Evolutionary conservation across 768 basidiomycete species (phyloP).

Genomic region (Rhodosporidiobolus odoratus): DNA sequence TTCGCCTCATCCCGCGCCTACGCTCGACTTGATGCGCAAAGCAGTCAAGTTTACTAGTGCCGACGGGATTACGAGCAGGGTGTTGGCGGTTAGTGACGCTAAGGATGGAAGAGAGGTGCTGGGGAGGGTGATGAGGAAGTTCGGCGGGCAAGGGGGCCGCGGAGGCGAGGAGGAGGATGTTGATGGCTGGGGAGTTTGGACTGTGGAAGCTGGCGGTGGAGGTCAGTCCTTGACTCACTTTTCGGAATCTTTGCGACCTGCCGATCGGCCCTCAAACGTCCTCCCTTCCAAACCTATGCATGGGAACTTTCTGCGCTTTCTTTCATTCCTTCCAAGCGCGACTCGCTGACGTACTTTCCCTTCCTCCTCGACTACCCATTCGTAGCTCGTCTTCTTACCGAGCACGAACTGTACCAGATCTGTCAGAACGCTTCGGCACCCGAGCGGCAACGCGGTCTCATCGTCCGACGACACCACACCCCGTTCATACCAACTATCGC

Average conservation of each 20-base stretch:
- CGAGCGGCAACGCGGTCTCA: conserved; percentile 38
- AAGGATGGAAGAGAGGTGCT: conserved; percentile 77
- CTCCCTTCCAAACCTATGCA: no score
- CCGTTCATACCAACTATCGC: conserved; percentile 7
- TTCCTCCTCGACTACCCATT: not conserved
- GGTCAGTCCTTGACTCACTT: conserved; percentile 16
- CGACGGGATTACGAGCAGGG: conserved; percentile 56
- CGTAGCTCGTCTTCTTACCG: conserved; percentile 35
- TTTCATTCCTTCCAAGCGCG: not conserved
- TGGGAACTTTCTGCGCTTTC: not conserved
- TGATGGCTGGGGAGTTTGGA: conserved; percentile 41
- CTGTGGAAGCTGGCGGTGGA: conserved; percentile 18
- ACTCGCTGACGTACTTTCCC: not conserved
- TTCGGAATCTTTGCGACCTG: no score
- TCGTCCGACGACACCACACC: conserved; percentile 34
- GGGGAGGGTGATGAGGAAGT: conserved; percentile 82
- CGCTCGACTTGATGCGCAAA: conserved; percentile 70
- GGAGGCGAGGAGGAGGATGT: conserved; percentile 14
- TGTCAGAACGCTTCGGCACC: conserved; percentile 37
- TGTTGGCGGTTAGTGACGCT: conserved; percentile 72
- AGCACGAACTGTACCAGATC: conserved; percentile 38
- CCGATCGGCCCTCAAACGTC: no score
- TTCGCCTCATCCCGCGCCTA: conserved; percentile 38
- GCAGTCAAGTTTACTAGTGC: conserved; percentile 87
- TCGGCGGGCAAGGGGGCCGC: no score